Base-by-base conservation (phyloP, 352 stramenopile genomes). In the Globisporangium recalcitrans region DNA sequence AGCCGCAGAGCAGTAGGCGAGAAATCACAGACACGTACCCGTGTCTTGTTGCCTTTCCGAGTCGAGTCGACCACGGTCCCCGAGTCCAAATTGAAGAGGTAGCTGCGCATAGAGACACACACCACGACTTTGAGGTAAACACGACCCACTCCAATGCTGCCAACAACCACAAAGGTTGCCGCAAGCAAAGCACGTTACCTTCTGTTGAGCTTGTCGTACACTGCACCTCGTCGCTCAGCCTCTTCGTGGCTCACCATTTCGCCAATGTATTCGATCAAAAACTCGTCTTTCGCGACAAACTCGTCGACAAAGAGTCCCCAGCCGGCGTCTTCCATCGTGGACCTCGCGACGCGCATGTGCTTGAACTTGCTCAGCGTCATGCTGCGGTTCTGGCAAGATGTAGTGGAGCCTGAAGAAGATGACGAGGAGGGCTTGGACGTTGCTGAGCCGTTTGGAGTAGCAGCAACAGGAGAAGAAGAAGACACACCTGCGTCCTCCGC, bases 241-340 rank as follows among this genome's bases (percentile, higher is more conserved):
- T 98, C 95, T 58, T 92, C 66, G 57, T 97, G 91, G 16, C 88
- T 85, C 7, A 98, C 86, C 71, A 96, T 82, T 60, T 99, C 96
- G 26, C 96, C 96, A 52, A 96, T 85, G 72, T 99, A 99, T 69
- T 98, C 93, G 63, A 92, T 82, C 36, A 99, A 80, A 65, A 97
- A 98, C 61, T 98, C 90, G 34, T 95, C 90, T 62, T 97, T 98
- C 36, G 82, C 81, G 21, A 98, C 75, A 40, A 69, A 67, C 36
- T 96, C 68, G 56, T 95, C 88, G 4, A 92, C 88, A 65, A 96
- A 99, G 9, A 98, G 71, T 6, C 96, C 96, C 88, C 87, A 98
- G 19, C 90, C 93, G 52, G 89, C 90, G 51, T 78, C 72, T 51
- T 75, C 67, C 49, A 97, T 81, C 1, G 63, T 85, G 8, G 91